phyloP scores from a whole-genome alignment of 176 grass and related monocot genomes.

The Aegilops umbellulata region DNA sequence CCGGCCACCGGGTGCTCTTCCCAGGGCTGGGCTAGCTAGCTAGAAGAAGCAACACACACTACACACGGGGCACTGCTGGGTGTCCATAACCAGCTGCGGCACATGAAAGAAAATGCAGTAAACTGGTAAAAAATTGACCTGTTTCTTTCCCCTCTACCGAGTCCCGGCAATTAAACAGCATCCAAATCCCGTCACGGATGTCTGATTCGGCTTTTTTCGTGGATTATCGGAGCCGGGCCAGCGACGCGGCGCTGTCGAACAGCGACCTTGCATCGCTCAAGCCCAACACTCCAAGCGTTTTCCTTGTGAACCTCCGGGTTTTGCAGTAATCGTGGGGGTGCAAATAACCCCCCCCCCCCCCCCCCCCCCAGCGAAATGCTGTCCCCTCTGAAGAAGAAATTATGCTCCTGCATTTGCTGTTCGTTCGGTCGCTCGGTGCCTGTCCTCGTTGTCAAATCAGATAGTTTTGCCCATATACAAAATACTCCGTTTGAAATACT shows the following conservation, averaged over 20 bases:
- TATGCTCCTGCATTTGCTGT: not conserved
- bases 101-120: not conserved
- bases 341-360: no score
- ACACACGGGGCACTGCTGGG: no score
- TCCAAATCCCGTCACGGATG: slow-evolving; percentile 45
- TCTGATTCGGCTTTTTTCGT: slow-evolving; percentile 9
- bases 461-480: not conserved
- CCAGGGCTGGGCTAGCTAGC: not conserved
- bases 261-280: slow-evolving; percentile 30
- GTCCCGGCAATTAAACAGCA: slow-evolving; percentile 18
- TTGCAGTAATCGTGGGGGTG: slow-evolving; percentile 2
- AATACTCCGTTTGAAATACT: not conserved
- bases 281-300: slow-evolving; percentile 18
- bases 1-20: not conserved
- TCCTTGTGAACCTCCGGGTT: not conserved
- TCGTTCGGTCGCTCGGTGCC: not conserved
- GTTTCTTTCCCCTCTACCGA: not conserved
- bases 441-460: slow-evolving; percentile 7
- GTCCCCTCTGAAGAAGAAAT: slow-evolving; percentile 5
- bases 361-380: not conserved
- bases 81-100: not conserved
- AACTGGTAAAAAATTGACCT: not conserved
- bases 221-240: slow-evolving; percentile 33
- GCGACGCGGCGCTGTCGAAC: not conserved
- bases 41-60: not conserved